Evolutionary conservation across 2,329 filamentous ascomycete genomes (phyloP), one percentile per base, ranked within the genome.

Genomic region (Colletotrichum lini): DNA sequence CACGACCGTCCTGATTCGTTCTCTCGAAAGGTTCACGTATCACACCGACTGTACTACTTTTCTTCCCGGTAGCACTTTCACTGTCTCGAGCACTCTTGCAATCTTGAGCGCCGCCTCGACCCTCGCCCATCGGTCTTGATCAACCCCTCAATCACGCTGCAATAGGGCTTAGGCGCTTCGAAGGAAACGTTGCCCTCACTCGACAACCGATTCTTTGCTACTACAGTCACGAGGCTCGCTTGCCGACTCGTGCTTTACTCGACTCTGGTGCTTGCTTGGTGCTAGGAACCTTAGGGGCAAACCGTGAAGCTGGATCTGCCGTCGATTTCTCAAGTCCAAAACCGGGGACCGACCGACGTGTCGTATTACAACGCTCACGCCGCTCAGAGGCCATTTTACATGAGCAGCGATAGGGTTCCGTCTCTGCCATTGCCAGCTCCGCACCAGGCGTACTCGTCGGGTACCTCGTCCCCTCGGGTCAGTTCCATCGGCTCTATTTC

Each of bases 241-340:
- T 45, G 35, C 21, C 68, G 54, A 65, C 58, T 72, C 53, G 59
- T 53, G 56, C 64, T 58, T 16, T 42, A 61, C 58, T 67, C 35
- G 57, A 67, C 21, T 62, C 53, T 50, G 58, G 68, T 40, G 62
- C 35, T 60, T 64, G 54, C 23, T 56, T 64, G 54, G 44, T 26
- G 54, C 23, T 47, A 65, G 62, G 72, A 75, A 76, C 79, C 78
- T 78, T 77, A 69, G 73, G 75, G 73, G 76, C 80, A 86, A 85
- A 92, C 91, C 93, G 94, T 90, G 92, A 96, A 95, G 88, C 94
- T 97, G 94, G 94, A 95, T 93, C 91, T 95, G 83, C 93, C 94
- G 85, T 93, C 93, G 85, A 93, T 95, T 81, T 93, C 93, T 80
- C 91, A 94, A 87, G 90, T 93, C 86, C 92, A 94, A 84, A 90